Base-by-base conservation (phyloP, 257 asterid species). In the Lantana camara region DNA sequence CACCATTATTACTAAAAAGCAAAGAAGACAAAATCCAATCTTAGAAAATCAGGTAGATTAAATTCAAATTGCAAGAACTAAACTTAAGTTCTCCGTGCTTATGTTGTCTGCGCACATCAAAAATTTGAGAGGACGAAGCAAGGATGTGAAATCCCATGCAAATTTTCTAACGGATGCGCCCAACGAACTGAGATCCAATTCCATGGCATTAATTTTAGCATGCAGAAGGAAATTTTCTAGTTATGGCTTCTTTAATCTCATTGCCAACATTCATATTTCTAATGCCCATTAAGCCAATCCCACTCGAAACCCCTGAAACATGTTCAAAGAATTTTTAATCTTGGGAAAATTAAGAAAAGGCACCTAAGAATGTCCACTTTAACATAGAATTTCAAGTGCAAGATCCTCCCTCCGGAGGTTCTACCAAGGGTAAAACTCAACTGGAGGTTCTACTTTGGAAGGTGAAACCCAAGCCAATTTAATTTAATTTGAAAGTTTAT, bases 231-330 rank as follows among this genome's bases (percentile, higher is more conserved):
- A 79, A 69, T 55, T 77, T 77, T 35, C 75, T 73, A n/a, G 58
- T 57, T 57, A 85, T 80, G 45, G 65, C 60, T 70, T 74, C 74
- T 68, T 77, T 83, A 62, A 74, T 78, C 57, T 72, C 78, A 42
- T 60, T 62, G 8, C 86, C 88, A 42, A 79, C 69, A 59, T 73
- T 49, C 20, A 75, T 54, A 37, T 79, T 82, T 60, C 95, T 76
- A 34, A 85, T 81, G 7, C 81, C 95, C 79, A 87, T 77, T 19
- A 85, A 77, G 62, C 95, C 95, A 27, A 87, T 85, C 45, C 95
- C 95, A 52, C 93, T 79, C 50, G 93, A 79, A 67, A 82, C 86
- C 42, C 86, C 89, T 83, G 73, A 17, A 64, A 42, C 35, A 55
- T 37, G 40, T 35, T 1, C 40, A 35, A 4, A 35, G 40, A 27